Conservation (phyloP, 2,329 filamentous ascomycete species). For the Colletotrichum spaethianum region DNA sequence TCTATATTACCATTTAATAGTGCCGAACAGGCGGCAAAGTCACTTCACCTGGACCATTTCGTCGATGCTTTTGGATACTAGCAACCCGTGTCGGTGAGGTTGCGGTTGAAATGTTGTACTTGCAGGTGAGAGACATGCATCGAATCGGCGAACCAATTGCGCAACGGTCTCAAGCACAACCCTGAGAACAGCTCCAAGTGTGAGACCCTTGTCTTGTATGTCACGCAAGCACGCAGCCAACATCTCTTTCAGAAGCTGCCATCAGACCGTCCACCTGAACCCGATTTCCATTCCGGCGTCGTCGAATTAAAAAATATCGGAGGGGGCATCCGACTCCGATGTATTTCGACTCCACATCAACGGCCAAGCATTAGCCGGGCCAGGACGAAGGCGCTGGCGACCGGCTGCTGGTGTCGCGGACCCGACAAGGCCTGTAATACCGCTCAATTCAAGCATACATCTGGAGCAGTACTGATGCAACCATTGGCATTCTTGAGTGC, state of each 20-base stretch:
- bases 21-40: conserved; percentile 5
- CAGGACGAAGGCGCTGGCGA: neutral
- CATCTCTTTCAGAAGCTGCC: neutral
- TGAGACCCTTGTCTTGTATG: conserved; percentile 5
- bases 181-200: neutral
- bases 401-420: neutral
- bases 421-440: neutral
- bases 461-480: neutral
- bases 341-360: neutral
- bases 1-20: conserved; percentile 29
- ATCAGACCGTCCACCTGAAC: neutral
- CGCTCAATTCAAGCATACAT: neutral
- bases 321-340: neutral
- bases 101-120: neutral
- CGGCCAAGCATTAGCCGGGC: neutral
- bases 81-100: too few species aligned
- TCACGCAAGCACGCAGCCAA: neutral
- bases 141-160: conserved; percentile 22
- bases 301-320: neutral
- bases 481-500: neutral
- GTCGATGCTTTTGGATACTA: neutral
- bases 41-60: neutral
- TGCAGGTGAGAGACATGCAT: conserved; percentile 33
- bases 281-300: neutral
- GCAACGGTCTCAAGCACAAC: neutral